These are phyloP conservation scores for Sophora flavescens DNA, from an alignment of 306 rosid species.

Conservation along the genomic window DNA sequence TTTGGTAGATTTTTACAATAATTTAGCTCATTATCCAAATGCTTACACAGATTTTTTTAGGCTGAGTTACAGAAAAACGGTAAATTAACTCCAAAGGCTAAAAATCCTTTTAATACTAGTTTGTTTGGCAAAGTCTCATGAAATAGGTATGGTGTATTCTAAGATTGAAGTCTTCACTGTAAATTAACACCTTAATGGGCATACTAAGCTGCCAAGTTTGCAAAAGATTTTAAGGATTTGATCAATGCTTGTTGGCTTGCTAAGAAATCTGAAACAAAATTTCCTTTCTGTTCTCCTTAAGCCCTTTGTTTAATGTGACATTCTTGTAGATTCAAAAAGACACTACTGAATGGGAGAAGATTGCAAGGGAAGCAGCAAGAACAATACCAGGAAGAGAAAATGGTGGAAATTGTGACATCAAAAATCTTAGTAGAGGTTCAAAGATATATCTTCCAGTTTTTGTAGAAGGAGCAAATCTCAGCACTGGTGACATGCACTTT, in stretches of 20 bases:
- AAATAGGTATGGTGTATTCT: too few species aligned
- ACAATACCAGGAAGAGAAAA: conserved; percentile 98
- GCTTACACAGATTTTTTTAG: neutral
- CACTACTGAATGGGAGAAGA: conserved; percentile 77
- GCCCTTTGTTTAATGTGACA: neutral
- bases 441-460: conserved; percentile 91
- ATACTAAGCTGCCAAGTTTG: conserved; percentile 1
- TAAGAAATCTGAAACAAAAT: neutral
- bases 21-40: neutral
- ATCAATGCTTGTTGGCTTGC: neutral
- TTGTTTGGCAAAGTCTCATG: too few species aligned
- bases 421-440: conserved; percentile 87
- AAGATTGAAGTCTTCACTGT: too few species aligned
- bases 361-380: conserved; percentile 89
- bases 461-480: conserved; percentile 91
- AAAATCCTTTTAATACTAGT: neutral
- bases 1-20: neutral
- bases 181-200: neutral
- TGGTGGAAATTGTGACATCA: conserved; percentile 96
- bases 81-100: neutral
- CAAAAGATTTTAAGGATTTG: conserved; percentile 12
- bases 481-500: conserved; percentile 95
- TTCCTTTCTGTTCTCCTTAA: neutral
- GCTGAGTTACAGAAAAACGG: neutral
- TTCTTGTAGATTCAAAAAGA: conserved; percentile 67